Evolutionary conservation across 305 asterid genomes (phyloP).

Genomic region (Euphrasia arctica): DNA sequence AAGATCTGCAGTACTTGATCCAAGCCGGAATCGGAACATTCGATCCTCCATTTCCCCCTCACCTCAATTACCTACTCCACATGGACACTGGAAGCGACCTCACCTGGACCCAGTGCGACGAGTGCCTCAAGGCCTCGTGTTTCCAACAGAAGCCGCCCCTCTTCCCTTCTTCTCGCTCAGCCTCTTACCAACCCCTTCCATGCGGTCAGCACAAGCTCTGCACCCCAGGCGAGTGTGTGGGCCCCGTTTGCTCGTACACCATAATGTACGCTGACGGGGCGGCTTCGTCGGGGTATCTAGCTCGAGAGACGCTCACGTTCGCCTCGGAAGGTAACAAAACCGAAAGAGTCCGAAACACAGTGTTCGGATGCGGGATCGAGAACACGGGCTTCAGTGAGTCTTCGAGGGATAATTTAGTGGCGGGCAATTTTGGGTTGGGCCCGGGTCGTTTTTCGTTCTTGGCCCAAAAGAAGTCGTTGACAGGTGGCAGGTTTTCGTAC

Average conservation of each 20-base stretch:
- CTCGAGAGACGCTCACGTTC: constrained; percentile 14
- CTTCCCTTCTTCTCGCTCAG: constrained; percentile 13
- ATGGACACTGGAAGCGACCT: constrained; percentile 23
- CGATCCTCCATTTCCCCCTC: background rate
- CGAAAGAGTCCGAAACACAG: background rate
- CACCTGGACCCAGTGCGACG: constrained; percentile 27
- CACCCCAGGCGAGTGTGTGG: constrained; percentile 12
- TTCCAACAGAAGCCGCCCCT: constrained; percentile 15
- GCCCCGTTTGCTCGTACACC: constrained; percentile 11
- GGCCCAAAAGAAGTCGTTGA: background rate
- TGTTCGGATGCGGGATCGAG: constrained; percentile 2
- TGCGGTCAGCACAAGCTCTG: constrained; percentile 22
- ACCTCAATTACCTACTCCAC: constrained; percentile 18
- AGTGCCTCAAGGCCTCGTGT: constrained; percentile 19
- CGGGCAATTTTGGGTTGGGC: too few relatives aligned
- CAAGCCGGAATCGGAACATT: constrained; percentile 5
- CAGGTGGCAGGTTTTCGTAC: constrained; percentile 24
- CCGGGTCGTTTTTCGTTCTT: background rate
- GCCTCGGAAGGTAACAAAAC: background rate
- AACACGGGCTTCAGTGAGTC: constrained; percentile 13
- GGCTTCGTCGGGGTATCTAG: constrained; percentile 1
- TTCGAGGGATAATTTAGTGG: constrained; percentile 11
- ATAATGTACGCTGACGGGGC: constrained; percentile 16
- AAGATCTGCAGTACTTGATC: constrained; percentile 1
- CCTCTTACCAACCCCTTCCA: constrained; percentile 22